Conservation (phyloP, 108 stramenopile genomes). For the Stephanodiscus minutulus region DNA sequence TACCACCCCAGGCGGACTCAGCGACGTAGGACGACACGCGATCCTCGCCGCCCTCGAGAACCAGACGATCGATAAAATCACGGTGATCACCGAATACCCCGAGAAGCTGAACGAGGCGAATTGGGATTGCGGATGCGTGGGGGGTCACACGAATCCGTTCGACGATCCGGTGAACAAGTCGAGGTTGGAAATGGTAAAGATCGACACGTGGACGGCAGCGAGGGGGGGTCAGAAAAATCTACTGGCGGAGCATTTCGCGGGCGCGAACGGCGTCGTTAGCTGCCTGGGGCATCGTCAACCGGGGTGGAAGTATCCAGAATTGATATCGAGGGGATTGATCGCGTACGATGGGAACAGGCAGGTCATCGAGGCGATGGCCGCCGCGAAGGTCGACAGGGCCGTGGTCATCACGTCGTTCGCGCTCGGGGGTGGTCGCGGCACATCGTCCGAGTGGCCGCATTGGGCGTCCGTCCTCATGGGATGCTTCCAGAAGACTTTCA, state of each 20-base stretch:
- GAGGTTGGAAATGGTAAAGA: slow-evolving; percentile 35
- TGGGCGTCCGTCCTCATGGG: slow-evolving; percentile 54
- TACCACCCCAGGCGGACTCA: slow-evolving; percentile 42
- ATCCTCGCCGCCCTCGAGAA: slow-evolving; percentile 63
- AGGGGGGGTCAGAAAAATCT: no score
- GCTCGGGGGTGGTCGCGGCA: slow-evolving; percentile 53
- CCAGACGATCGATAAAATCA: slow-evolving; percentile 44
- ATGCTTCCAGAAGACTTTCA: slow-evolving; percentile 49
- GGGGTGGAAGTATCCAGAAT: slow-evolving; percentile 40
- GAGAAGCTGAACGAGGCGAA: slow-evolving; percentile 54
- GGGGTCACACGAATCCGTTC: slow-evolving; percentile 44
- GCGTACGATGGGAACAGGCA: slow-evolving; percentile 55
- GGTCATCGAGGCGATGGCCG: slow-evolving; percentile 66
- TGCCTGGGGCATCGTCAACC: slow-evolving; percentile 80
- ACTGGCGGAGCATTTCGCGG: slow-evolving; percentile 57
- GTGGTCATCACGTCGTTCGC: slow-evolving; percentile 67
- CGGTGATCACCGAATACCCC: slow-evolving; percentile 60
- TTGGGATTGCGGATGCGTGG: slow-evolving; percentile 72
- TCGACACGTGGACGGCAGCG: slow-evolving; percentile 34
- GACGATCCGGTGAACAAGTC: slow-evolving; percentile 15
- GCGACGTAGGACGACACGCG: slow-evolving; percentile 72
- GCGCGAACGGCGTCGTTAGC: slow-evolving; percentile 63
- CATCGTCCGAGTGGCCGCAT: slow-evolving; percentile 44
- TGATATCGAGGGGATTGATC: slow-evolving; percentile 31
- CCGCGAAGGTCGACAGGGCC: slow-evolving; percentile 44